A percentile compares a stretch with the other conserved stretches of the same genome.
phyloP scores from a whole-genome alignment of 177 flowering plant genomes.

The Vitis hybrid region DNA sequence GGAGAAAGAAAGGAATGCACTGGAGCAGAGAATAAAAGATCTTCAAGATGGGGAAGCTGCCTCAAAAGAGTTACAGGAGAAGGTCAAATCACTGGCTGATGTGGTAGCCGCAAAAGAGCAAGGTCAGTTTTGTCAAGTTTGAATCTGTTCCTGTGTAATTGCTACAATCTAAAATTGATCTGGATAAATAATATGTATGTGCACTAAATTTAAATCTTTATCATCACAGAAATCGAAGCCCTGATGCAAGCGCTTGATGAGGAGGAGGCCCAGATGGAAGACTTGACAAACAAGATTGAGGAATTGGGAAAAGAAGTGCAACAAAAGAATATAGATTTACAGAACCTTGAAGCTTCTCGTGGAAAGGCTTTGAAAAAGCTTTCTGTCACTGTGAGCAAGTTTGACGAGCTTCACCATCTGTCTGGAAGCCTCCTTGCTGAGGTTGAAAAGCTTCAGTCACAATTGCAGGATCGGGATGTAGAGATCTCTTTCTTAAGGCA shows the following conservation, averaged over 20 bases:
- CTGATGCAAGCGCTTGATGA: conserved; percentile 97
- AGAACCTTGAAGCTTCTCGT: conserved; percentile 77
- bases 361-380: conserved; percentile 78
- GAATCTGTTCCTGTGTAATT: background rate
- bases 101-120: conserved; percentile 71
- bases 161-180: background rate
- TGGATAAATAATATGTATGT: background rate
- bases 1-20: conserved; percentile 43
- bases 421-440: conserved; percentile 80
- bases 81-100: conserved; percentile 51
- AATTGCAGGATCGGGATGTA: conserved; percentile 75
- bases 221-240: conserved; percentile 70
- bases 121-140: conserved; percentile 46
- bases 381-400: conserved; percentile 77
- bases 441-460: conserved; percentile 86
- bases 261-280: conserved; percentile 90
- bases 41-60: conserved; percentile 40
- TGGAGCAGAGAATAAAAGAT: conserved; percentile 55
- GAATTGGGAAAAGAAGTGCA: conserved; percentile 59
- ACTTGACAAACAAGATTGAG: conserved; percentile 41
- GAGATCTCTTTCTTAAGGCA: conserved; percentile 95
- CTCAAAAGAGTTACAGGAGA: conserved; percentile 47
- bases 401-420: conserved; percentile 88
- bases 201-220: background rate
- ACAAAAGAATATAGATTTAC: conserved; percentile 62